Evolutionary conservation across 116 monocot genomes (phyloP), one percentile per base, ranked within the genome.

Genomic region (Cymodocea nodosa): DNA sequence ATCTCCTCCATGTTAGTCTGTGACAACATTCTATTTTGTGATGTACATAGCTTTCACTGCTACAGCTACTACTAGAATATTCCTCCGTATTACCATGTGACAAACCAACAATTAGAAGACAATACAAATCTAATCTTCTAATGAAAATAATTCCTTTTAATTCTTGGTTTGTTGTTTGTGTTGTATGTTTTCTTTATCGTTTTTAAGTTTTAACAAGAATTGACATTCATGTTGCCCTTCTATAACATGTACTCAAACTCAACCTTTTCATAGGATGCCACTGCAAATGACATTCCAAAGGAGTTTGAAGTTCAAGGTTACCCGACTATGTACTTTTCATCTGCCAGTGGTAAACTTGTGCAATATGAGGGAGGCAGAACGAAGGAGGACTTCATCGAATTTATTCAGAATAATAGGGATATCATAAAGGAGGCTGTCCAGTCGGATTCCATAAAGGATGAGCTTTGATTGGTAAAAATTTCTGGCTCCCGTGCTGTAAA

Each of bases 261-360:
- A 34, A 80, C 35, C 54, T 71, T 48, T 85, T 69, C 60, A 79
- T 66, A 77, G 77, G 81, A 81, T 74, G 81, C 70, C 16, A 81
- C 77, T 56, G 82, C 75, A 54, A 98, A 98, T 71, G 98, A 98
- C 72, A 25, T 98, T 18, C 80, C 98, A n/a, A 81, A 52, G 15
- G 79, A 86, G 9, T 92, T 89, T 58, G 74, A 80, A 1, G 84
- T 98, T 50, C 50, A 62, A 18, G 92, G 92, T 15, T 92, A 82
- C 58, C 98, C 98, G 19, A 98, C 98, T 6, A 4, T 98, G 39
- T 92, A 86, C 56, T 98, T 98, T 37, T 63, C 59, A 37, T 79
- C 92, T 34, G 76, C 92, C 25, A 81, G 77, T 48, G 92, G 92
- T n/a, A 86, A 92, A 70, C 52, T 84, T 35, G 24, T 77, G 48